phyloP scores from a whole-genome alignment of 129 eudicot species.

The Logfia minima region DNA sequence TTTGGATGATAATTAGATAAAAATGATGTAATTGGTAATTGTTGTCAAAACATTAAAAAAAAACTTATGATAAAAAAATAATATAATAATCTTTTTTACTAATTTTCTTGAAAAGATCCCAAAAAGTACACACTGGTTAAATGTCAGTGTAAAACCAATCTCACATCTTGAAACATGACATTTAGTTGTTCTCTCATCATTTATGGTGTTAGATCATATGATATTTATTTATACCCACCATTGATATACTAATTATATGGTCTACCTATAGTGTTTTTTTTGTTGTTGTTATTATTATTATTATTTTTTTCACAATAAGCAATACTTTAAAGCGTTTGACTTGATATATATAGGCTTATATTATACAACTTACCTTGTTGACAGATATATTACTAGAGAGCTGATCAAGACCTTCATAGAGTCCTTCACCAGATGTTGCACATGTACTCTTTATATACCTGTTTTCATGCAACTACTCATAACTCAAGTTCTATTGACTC shows the following conservation, averaged over 20 bases:
- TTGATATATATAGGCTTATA: neutral
- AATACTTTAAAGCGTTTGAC: neutral
- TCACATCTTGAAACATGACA: conserved; percentile 1
- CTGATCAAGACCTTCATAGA: conserved; percentile 80
- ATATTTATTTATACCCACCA: neutral
- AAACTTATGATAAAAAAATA: too few relatives aligned
- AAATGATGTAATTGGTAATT: too few relatives aligned
- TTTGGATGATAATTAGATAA: too few relatives aligned
- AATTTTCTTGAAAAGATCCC: too few relatives aligned
- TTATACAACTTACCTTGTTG: conserved; percentile 50
- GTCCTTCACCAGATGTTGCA: conserved; percentile 72
- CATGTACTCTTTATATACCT: conserved; percentile 77
- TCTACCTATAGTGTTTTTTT: neutral
- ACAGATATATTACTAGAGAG: conserved; percentile 52
- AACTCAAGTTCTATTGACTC: neutral
- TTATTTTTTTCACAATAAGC: neutral
- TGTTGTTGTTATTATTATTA: too few relatives aligned
- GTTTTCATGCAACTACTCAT: neutral
- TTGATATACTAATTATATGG: neutral
- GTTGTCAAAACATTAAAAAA: too few relatives aligned
- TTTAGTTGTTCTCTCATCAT: neutral
- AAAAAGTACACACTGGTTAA: neutral
- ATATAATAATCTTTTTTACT: too few relatives aligned
- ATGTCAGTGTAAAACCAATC: neutral
- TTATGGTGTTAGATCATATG: neutral